Base-by-base conservation (phyloP, 164 flowering plant species). In the Vitis rotundifolia region DNA sequence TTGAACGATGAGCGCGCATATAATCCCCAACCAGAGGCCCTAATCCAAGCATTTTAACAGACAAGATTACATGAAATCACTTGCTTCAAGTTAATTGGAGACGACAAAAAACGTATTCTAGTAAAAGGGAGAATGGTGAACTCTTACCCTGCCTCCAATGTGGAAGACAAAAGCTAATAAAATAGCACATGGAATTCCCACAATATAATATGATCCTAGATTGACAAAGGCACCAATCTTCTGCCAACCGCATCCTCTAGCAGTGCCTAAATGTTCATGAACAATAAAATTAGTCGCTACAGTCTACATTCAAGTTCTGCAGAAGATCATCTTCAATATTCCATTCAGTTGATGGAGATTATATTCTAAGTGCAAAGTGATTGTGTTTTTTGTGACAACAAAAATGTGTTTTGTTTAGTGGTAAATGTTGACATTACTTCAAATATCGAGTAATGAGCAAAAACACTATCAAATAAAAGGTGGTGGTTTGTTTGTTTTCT, bases 171-270 rank as follows among this genome's bases (percentile, higher is more conserved):
- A 89, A 58, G 91, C 88, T 2, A 88, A 74, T 13, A 86, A n/a
- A 31, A 86, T 51, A 53, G 88, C 83, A 31, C 49, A 60, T 62
- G 94, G 94, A 78, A 88, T 72, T n/a, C 94, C 97, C 9, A 87
- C 86, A 19, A 89, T 59, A 68, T 87, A 91, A 76, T 82, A 86
- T 11, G 91, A 75, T 73, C 89, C 93, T 2, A 89, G 82, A 70
- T 89, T 91, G 49, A 91, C 75, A 37, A 31, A 83, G 6, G 91
- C 92, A 3, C 92, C 92, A 48, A 88, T 81, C 74, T 87, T 89
- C 77, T 91, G 94, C 92, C 89, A 86, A 8, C 97, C 91, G 69
- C 97, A 88, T 49, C 97, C 97, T 81, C 94, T 88, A 15, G 80
- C 90, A 61, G 59, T 69, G 4, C 91, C 95, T 88, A 63, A 47